A percentile compares a stretch with the other conserved stretches of the same genome.
These are phyloP conservation scores for Gossypium bickii DNA, from an alignment of 345 rosid species.

Conservation along the genomic window DNA sequence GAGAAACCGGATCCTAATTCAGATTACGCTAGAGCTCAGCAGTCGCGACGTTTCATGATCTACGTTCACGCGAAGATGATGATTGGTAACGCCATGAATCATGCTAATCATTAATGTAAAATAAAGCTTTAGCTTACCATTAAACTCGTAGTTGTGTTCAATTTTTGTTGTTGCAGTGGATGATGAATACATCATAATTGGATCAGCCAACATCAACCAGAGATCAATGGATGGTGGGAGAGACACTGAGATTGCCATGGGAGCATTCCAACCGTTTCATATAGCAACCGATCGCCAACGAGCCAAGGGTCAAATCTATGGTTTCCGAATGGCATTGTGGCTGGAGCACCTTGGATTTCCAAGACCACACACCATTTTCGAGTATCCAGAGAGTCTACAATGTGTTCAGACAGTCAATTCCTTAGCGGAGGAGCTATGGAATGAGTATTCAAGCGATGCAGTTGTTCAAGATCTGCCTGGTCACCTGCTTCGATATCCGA, in stretches of 20 bases:
- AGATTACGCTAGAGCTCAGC: conserved; percentile 17
- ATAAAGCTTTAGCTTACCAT: neutral
- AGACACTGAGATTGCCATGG: conserved; percentile 20
- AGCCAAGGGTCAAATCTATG: conserved; percentile 12
- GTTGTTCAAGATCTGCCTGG: neutral
- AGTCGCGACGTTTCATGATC: conserved; percentile 19
- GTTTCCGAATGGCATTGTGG: conserved; percentile 18
- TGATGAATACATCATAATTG: conserved; percentile 20
- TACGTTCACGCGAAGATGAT: conserved; percentile 22
- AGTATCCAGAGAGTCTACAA: neutral
- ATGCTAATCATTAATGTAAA: neutral
- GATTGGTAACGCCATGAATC: conserved; percentile 6
- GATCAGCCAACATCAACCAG: conserved; percentile 21
- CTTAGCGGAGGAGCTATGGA: conserved; percentile 7
- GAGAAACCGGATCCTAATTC: conserved; percentile 1
- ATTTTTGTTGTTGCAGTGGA: conserved; percentile 10
- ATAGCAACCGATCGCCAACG: neutral
- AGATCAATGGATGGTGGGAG: conserved; percentile 24
- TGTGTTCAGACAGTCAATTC: conserved; percentile 13
- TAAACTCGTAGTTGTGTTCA: neutral
- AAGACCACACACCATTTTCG: neutral
- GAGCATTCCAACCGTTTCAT: conserved; percentile 17
- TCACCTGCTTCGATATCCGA: conserved; percentile 16
- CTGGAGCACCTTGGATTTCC: conserved; percentile 9
- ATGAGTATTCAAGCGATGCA: neutral